phyloP scores from a whole-genome alignment of 768 basidiomycete genomes.

The Kwoniella dejecticola region DNA sequence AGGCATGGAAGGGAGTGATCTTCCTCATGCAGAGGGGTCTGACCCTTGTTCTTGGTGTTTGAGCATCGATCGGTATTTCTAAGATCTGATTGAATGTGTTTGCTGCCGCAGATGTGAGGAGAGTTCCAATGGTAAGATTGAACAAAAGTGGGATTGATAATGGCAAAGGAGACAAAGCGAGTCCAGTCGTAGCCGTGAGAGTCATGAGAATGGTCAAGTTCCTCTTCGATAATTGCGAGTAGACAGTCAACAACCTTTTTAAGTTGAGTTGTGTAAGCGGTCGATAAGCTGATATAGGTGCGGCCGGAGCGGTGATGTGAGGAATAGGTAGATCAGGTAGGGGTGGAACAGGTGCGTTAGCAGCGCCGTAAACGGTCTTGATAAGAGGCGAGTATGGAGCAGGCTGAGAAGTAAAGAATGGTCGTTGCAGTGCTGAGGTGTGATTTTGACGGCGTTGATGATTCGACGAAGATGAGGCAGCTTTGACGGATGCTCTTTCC shows the following conservation, averaged over 20 bases:
- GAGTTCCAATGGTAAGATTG: slow-evolving; percentile 83
- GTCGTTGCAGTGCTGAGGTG: slow-evolving; percentile 31
- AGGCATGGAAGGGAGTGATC: slow-evolving; percentile 82
- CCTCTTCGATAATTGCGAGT: slow-evolving; percentile 79
- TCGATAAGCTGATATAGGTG: slow-evolving; percentile 42
- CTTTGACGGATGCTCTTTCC: slow-evolving; percentile 4
- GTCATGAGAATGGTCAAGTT: slow-evolving; percentile 81
- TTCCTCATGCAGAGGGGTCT: slow-evolving; percentile 82
- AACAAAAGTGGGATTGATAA: slow-evolving; percentile 80
- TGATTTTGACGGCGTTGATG: slow-evolving; percentile 28
- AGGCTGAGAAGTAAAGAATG: slow-evolving; percentile 40
- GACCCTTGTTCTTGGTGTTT: slow-evolving; percentile 87
- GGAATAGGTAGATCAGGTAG: slow-evolving; percentile 44
- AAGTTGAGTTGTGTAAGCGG: slow-evolving; percentile 52
- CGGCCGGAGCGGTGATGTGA: slow-evolving; percentile 30
- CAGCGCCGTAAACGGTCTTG: slow-evolving; percentile 39
- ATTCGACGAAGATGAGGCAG: slow-evolving; percentile 5
- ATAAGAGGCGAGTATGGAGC: slow-evolving; percentile 21
- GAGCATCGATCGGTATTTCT: slow-evolving; percentile 93
- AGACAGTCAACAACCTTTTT: slow-evolving; percentile 65
- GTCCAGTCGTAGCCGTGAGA: slow-evolving; percentile 85
- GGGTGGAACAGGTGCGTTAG: slow-evolving; percentile 17
- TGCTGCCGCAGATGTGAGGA: slow-evolving; percentile 87
- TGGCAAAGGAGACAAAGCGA: slow-evolving; percentile 87
- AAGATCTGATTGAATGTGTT: slow-evolving; percentile 93